Base-by-base conservation (phyloP, 2,329 filamentous ascomycete genomes). In the Rutstroemia sp. region DNA sequence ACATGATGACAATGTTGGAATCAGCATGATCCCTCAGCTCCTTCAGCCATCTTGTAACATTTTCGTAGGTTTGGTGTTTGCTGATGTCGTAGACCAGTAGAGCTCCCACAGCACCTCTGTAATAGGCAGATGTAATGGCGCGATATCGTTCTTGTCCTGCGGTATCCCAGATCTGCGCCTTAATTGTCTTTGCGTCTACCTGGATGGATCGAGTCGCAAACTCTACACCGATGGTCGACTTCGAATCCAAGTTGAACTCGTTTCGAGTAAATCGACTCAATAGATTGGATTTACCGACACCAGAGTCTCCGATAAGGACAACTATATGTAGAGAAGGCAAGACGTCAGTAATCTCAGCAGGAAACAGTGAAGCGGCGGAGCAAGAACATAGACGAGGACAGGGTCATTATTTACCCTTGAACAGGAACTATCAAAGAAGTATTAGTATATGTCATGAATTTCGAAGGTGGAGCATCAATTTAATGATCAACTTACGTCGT, bases 131-230 rank as follows among this genome's bases (percentile, higher is more conserved):
- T 67, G 94, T 99, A 74, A 99, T 99, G 73, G 94, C 94, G 73
- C 95, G 89, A 80, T 97, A 99, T 73, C 94, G 88, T 78, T 99
- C 94, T 79, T 99, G 94, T 66, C 94, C 94, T 65, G 94, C 94
- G 58, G 94, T 99, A 79, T 99, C 94, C 94, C 95, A 99, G 70
- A 99, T 99, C 80, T 99, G 94, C 68, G 94, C 94, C 82, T 99
- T 99, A 85, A 99, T 99, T 63, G 94, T 99, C 83, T 99, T 99
- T 71, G 89, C 88, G 76, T 99, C 94, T 70, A 99, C 94, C 77
- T 97, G 92, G 73, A 99, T 99, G 66, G 91, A 96, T 63, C 94
- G 87, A 67, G 94, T 99, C 68, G 95, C 94, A 73, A 99, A 99
- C 78, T 99, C 94, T 74, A 99, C 94, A 69, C 94, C 94, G 77